These are phyloP conservation scores for Grosmannia penicillata DNA, from an alignment of 2,329 filamentous ascomycete genomes.

Conservation along the genomic window DNA sequence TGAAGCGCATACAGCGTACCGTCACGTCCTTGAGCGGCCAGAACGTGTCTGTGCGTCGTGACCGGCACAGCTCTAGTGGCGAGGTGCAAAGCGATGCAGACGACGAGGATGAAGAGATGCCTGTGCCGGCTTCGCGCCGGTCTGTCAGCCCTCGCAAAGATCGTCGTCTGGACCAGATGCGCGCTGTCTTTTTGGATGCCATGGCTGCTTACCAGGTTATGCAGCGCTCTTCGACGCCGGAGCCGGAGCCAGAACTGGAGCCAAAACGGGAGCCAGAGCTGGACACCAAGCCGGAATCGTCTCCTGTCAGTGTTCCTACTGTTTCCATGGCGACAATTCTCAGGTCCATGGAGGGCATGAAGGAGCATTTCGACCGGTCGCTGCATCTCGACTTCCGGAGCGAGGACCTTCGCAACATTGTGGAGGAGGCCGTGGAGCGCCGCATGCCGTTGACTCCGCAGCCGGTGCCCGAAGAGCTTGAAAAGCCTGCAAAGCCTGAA, in stretches of 20 bases:
- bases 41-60: conserved; percentile 39
- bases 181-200: conserved; percentile 57
- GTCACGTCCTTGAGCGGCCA: conserved; percentile 39
- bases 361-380: conserved; percentile 33
- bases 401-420: conserved; percentile 43
- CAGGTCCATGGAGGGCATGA: conserved; percentile 52
- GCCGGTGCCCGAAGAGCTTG: conserved; percentile 14
- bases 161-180: conserved; percentile 71
- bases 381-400: conserved; percentile 28
- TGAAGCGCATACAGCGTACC: conserved; percentile 60
- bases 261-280: neutral
- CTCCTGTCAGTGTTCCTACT: too few relatives aligned
- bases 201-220: conserved; percentile 45
- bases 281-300: conserved; percentile 14
- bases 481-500: conserved; percentile 18
- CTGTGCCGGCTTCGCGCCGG: conserved; percentile 40
- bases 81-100: conserved; percentile 80
- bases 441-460: conserved; percentile 37
- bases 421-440: conserved; percentile 47
- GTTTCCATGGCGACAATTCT: conserved; percentile 42
- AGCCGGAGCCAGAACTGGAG: too few relatives aligned
- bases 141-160: conserved; percentile 68
- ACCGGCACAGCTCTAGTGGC: conserved; percentile 52
- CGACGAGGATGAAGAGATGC: conserved; percentile 69
- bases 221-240: neutral